These are phyloP conservation scores for Coemansia furcata DNA, from an alignment of 192 early-diverging fungal species.

Conservation along the genomic window DNA sequence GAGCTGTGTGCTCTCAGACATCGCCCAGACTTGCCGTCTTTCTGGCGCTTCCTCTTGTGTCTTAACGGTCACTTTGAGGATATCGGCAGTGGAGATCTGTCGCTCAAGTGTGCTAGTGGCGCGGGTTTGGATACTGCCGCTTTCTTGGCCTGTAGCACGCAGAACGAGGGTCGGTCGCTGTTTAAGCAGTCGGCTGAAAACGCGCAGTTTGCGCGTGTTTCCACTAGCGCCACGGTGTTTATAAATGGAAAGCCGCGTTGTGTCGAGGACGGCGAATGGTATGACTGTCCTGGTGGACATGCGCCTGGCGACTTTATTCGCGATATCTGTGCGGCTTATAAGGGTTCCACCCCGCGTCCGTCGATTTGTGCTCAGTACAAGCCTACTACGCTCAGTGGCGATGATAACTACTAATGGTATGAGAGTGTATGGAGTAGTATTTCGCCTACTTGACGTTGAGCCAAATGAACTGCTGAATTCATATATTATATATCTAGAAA, in stretches of 20 bases:
- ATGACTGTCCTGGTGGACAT: slow-evolving; percentile 34
- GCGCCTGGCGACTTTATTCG: slow-evolving; percentile 39
- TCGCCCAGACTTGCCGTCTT: slow-evolving; percentile 24
- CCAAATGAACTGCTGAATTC: neutral
- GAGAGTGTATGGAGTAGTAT: neutral
- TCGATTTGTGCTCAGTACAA: slow-evolving; percentile 41
- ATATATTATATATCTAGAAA: too few species aligned
- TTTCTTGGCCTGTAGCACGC: slow-evolving; percentile 39
- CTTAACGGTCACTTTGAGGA: slow-evolving; percentile 20
- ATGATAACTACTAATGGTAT: neutral
- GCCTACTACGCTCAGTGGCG: neutral
- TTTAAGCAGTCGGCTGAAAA: slow-evolving; percentile 53
- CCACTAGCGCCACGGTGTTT: slow-evolving; percentile 60
- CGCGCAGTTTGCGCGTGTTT: slow-evolving; percentile 50
- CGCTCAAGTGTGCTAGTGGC: slow-evolving; percentile 37
- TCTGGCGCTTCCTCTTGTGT: slow-evolving; percentile 45
- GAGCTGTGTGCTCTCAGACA: slow-evolving; percentile 47
- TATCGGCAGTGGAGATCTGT: slow-evolving; percentile 27
- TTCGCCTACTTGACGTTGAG: neutral
- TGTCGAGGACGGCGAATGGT: slow-evolving; percentile 62
- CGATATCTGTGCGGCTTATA: slow-evolving; percentile 47
- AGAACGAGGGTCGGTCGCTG: slow-evolving; percentile 44
- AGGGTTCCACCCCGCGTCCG: slow-evolving; percentile 23
- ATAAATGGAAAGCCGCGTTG: slow-evolving; percentile 60
- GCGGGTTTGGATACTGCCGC: slow-evolving; percentile 46